Evolutionary conservation across 1,139 yeast species (phyloP).

Genomic region (Hyphopichia burtonii): DNA sequence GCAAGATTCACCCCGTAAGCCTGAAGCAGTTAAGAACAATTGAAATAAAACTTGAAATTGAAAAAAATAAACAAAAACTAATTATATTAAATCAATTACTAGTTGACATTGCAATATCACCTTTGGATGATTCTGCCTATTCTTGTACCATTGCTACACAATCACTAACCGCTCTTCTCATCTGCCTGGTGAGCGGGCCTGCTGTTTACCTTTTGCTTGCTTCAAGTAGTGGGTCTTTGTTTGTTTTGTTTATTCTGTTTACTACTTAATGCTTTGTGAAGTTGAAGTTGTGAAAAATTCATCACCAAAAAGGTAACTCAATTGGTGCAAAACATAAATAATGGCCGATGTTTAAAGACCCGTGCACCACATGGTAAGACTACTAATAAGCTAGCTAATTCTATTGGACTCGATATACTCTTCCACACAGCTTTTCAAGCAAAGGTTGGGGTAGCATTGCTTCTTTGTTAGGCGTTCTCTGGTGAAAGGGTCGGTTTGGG

Average conservation of each 20-base stretch:
- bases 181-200: slow-evolving; percentile 1
- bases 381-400: too few species aligned
- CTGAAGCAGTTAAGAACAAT: background rate
- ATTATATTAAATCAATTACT: too few species aligned
- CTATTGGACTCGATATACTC: background rate
- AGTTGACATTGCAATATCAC: too few species aligned
- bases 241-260: background rate
- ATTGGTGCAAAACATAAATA: too few species aligned
- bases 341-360: too few species aligned
- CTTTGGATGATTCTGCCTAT: too few species aligned
- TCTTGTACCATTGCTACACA: too few species aligned
- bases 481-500: slow-evolving; percentile 43
- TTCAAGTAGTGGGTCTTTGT: slow-evolving; percentile 1
- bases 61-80: too few species aligned
- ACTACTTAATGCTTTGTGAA: too few species aligned
- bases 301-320: too few species aligned
- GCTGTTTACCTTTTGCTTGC: slow-evolving; percentile 4
- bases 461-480: slow-evolving; percentile 15
- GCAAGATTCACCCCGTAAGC: background rate
- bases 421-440: slow-evolving; percentile 10
- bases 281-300: too few species aligned
- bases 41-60: background rate
- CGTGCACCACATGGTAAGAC: too few species aligned
- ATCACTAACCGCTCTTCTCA: background rate
- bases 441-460: slow-evolving; percentile 18